A percentile compares a stretch with the other conserved stretches of the same genome.
Conservation (phyloP, 257 asterid species). For the Primulina huaijiensis region DNA sequence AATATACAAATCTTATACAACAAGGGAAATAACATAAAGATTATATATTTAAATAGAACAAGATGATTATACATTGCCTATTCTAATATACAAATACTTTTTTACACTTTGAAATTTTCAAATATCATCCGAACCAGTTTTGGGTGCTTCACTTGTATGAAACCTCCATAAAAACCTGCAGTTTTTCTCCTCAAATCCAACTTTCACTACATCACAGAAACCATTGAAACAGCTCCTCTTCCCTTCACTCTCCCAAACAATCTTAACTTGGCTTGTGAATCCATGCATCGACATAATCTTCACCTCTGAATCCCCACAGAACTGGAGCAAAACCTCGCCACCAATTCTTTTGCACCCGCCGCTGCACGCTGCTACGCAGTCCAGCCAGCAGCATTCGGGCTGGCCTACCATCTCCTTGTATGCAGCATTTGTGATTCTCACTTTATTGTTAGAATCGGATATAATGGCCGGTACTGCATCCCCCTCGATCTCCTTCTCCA, state of each 20-base stretch:
- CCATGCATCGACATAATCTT: slow-evolving; percentile 35
- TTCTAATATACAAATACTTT: neutral
- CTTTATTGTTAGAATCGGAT: slow-evolving; percentile 65
- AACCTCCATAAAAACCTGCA: slow-evolving; percentile 88
- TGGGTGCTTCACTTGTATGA: slow-evolving; percentile 22
- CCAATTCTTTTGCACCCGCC: slow-evolving; percentile 69
- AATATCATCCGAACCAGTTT: slow-evolving; percentile 8
- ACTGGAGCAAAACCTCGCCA: slow-evolving; percentile 60
- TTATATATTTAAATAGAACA: no score
- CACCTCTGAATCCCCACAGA: slow-evolving; percentile 32
- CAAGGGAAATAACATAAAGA: no score
- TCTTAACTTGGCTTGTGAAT: slow-evolving; percentile 56
- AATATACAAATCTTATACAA: no score
- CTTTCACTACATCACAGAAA: slow-evolving; percentile 41
- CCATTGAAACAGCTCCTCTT: slow-evolving; percentile 49
- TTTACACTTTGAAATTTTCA: slow-evolving; percentile 18
- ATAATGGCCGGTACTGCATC: slow-evolving; percentile 61
- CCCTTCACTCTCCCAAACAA: slow-evolving; percentile 74
- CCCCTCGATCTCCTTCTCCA: slow-evolving; percentile 65
- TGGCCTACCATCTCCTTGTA: slow-evolving; percentile 91
- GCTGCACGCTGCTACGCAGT: slow-evolving; percentile 30
- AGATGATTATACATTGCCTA: neutral
- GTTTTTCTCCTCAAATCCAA: slow-evolving; percentile 57
- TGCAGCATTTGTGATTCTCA: slow-evolving; percentile 68
- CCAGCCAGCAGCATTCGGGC: slow-evolving; percentile 93